These are phyloP conservation scores for Aspergillus unguis DNA, from an alignment of 2,329 filamentous ascomycete species.

Conservation along the genomic window DNA sequence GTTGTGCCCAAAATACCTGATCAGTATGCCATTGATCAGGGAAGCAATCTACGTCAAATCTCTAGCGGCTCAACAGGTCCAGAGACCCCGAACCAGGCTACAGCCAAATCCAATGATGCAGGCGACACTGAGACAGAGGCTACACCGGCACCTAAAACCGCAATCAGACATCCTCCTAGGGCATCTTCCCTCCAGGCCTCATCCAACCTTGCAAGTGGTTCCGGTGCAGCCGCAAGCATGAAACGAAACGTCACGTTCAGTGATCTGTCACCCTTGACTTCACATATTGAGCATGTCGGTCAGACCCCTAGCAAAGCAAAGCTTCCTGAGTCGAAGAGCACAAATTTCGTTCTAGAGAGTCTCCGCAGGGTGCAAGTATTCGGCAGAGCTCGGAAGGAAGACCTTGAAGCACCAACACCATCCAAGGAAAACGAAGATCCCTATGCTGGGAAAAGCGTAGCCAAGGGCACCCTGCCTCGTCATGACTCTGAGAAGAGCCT, in stretches of 20 bases:
- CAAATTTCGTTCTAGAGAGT: slow-evolving; percentile 13
- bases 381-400: slow-evolving; percentile 16
- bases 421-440: slow-evolving; percentile 1
- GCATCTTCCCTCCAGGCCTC: slow-evolving; percentile 14
- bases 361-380: slow-evolving; percentile 17
- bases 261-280: slow-evolving; percentile 6
- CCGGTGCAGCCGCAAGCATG: background rate
- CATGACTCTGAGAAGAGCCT: slow-evolving; percentile 5
- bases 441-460: background rate
- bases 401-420: background rate
- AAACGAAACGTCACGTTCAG: slow-evolving; percentile 10
- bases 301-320: background rate
- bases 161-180: slow-evolving; percentile 13
- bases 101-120: background rate
- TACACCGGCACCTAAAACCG: slow-evolving; percentile 2
- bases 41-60: background rate
- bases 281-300: background rate
- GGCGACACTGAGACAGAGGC: background rate
- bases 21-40: background rate
- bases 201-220: slow-evolving; percentile 5
- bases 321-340: slow-evolving; percentile 15
- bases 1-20: slow-evolving; percentile 14
- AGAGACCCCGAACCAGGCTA: slow-evolving; percentile 8
- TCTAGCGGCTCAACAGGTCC: background rate
- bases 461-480: background rate